phyloP scores from a whole-genome alignment of 1,284 basidiomycete genomes.

The Irpex sp. region DNA sequence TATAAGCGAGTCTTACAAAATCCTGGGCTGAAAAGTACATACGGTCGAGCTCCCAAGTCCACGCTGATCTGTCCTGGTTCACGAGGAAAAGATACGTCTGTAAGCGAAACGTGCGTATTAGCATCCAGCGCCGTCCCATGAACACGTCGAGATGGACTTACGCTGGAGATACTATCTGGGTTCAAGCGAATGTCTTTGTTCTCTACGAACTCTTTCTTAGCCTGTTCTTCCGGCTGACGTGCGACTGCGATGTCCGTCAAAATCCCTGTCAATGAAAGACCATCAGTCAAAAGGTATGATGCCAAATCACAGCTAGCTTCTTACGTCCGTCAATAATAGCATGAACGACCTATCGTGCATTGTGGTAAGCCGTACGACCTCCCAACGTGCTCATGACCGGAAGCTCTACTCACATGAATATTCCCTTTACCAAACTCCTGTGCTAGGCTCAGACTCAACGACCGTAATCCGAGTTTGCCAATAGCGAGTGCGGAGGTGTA shows the following conservation, averaged over 20 bases:
- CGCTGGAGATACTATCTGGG: slow-evolving; percentile 65
- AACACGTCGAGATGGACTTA: slow-evolving; percentile 24
- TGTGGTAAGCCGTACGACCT: not conserved
- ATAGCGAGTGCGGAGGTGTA: slow-evolving; percentile 66
- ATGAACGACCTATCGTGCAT: slow-evolving; percentile 46
- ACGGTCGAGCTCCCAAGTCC: slow-evolving; percentile 50
- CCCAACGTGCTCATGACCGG: no score
- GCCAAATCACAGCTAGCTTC: not conserved
- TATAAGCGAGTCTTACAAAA: slow-evolving; percentile 25
- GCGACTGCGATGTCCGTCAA: slow-evolving; percentile 32
- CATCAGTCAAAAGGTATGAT: not conserved
- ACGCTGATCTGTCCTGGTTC: slow-evolving; percentile 42
- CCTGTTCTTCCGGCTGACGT: slow-evolving; percentile 33
- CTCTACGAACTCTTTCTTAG: slow-evolving; percentile 35
- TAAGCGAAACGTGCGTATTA: not conserved
- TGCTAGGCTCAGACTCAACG: slow-evolving; percentile 69
- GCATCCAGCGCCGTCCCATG: no score
- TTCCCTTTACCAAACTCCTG: slow-evolving; percentile 80
- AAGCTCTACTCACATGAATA: slow-evolving; percentile 54
- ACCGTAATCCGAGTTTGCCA: slow-evolving; percentile 64
- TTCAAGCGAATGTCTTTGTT: slow-evolving; percentile 33
- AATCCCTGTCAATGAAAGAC: slow-evolving; percentile 32
- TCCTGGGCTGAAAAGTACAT: slow-evolving; percentile 13
- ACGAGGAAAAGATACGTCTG: slow-evolving; percentile 40
- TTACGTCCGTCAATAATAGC: slow-evolving; percentile 42